Percentiles rank a stretch among this genome's conserved stretches.
Evolutionary conservation across 495 filamentous ascomycete genomes (phyloP).

Genomic region (Cairneyella variabilis): DNA sequence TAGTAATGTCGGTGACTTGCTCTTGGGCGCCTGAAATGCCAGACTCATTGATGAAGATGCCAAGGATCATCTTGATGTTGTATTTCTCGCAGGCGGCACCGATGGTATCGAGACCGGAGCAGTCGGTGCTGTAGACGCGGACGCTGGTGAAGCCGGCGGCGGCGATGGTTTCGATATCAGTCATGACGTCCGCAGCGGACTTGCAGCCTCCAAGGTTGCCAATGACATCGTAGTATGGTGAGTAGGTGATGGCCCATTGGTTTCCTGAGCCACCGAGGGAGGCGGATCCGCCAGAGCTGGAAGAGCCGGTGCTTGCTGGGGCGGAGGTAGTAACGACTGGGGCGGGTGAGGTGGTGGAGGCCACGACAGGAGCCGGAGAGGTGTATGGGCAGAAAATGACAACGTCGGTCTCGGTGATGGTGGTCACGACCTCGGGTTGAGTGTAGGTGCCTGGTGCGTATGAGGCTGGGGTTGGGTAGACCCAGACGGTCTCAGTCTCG

Average conservation of each 20-base stretch:
- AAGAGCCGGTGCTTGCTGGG: background rate
- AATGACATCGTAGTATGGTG: too few relatives aligned
- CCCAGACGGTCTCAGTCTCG: constrained; percentile 47
- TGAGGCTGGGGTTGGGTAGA: constrained; percentile 63
- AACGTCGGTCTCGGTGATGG: constrained; percentile 63
- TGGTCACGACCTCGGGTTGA: constrained; percentile 60
- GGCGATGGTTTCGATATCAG: constrained; percentile 67
- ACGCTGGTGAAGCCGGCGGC: constrained; percentile 71
- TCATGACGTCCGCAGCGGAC: constrained; percentile 50
- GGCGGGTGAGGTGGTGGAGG: constrained; percentile 15
- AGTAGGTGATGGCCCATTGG: constrained; percentile 90
- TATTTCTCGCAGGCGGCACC: constrained; percentile 56
- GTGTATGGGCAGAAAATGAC: constrained; percentile 72
- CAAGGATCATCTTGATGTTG: constrained; percentile 75
- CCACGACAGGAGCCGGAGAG: constrained; percentile 9
- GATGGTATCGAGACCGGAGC: constrained; percentile 70
- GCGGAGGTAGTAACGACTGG: constrained; percentile 10
- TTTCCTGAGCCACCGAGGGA: constrained; percentile 30
- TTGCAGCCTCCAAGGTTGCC: constrained; percentile 58
- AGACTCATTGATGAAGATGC: constrained; percentile 71
- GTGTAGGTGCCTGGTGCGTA: constrained; percentile 72
- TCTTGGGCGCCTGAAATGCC: constrained; percentile 52
- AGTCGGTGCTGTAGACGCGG: constrained; percentile 92
- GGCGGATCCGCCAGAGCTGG: constrained; percentile 4
- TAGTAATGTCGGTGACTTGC: constrained; percentile 68